A percentile compares a stretch with the other conserved stretches of the same genome.
Conservation (phyloP, 106 monocot species). For the Dendrobium huoshanense region DNA sequence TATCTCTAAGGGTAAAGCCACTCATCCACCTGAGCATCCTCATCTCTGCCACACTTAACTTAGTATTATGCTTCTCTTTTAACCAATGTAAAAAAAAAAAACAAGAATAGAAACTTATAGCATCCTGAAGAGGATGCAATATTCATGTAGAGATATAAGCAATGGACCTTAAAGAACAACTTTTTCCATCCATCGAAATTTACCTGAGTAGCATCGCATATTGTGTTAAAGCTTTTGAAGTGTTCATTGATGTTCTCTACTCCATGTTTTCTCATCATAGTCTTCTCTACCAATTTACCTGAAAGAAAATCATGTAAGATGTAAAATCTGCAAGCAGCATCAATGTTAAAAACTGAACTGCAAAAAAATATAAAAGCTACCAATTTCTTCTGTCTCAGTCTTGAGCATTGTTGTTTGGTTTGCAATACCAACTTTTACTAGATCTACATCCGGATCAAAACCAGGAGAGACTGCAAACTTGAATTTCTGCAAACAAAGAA, state of each 20-base stretch:
- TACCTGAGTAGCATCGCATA: constrained; percentile 99
- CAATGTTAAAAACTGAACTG: constrained; percentile 3
- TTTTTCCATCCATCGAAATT: neutral
- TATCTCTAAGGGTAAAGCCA: too few species aligned
- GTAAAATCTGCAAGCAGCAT: neutral
- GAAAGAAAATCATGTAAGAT: neutral
- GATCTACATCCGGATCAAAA: constrained; percentile 92
- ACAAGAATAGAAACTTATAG: too few species aligned
- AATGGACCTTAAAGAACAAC: neutral
- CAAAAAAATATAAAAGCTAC: constrained; percentile 24
- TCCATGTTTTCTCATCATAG: constrained; percentile 89
- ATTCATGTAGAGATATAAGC: too few species aligned
- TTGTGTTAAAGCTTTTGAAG: constrained; percentile 95
- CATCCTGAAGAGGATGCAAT: too few species aligned
- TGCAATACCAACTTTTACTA: constrained; percentile 82
- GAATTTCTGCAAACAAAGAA: constrained; percentile 54
- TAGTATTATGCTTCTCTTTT: too few species aligned
- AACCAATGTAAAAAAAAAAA: too few species aligned
- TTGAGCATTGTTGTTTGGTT: constrained; percentile 99
- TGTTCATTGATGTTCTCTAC: constrained; percentile 74
- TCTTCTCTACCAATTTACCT: constrained; percentile 91
- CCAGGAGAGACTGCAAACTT: constrained; percentile 71
- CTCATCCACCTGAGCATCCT: too few species aligned
- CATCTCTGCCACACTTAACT: too few species aligned
- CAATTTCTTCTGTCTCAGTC: constrained; percentile 98